Percentiles rank a stretch among this genome's conserved stretches.
Evolutionary conservation across 257 asterid genomes (phyloP).

Genomic region (Gentiana straminea): DNA sequence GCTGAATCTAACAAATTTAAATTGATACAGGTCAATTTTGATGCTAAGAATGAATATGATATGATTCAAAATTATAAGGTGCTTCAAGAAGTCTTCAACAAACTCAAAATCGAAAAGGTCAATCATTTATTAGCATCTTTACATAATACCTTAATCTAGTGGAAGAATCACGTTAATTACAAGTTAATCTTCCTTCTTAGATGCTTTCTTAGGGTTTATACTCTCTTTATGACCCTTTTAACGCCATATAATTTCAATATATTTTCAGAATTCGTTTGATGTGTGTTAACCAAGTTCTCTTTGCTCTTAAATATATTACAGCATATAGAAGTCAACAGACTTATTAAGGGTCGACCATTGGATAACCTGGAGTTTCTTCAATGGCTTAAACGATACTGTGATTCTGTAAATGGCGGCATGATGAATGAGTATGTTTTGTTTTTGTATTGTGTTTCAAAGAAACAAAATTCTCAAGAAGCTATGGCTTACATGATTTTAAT

Average conservation of each 20-base stretch:
- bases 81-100: slow-evolving; percentile 85
- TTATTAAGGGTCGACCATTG: slow-evolving; percentile 82
- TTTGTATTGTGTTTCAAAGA: slow-evolving; percentile 7
- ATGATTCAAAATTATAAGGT: slow-evolving; percentile 94
- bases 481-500: slow-evolving; percentile 13
- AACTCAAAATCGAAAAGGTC: slow-evolving; percentile 86
- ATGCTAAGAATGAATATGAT: slow-evolving; percentile 92
- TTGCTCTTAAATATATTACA: slow-evolving; percentile 21
- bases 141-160: no score
- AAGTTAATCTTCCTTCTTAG: no score
- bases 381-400: slow-evolving; percentile 93
- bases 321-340: slow-evolving; percentile 93
- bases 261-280: no score
- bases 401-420: slow-evolving; percentile 76
- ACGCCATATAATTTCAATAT: neutral
- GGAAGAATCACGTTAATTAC: no score
- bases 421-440: slow-evolving; percentile 56
- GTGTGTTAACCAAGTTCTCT: neutral
- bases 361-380: slow-evolving; percentile 95
- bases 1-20: slow-evolving; percentile 12
- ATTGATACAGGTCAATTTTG: slow-evolving; percentile 67
- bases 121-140: neutral
- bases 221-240: neutral
- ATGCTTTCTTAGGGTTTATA: neutral
- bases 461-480: neutral